Percentiles rank a stretch among this genome's conserved stretches.
phyloP scores from a whole-genome alignment of 2,329 filamentous ascomycete genomes.

The Colletotrichum zoysiae region DNA sequence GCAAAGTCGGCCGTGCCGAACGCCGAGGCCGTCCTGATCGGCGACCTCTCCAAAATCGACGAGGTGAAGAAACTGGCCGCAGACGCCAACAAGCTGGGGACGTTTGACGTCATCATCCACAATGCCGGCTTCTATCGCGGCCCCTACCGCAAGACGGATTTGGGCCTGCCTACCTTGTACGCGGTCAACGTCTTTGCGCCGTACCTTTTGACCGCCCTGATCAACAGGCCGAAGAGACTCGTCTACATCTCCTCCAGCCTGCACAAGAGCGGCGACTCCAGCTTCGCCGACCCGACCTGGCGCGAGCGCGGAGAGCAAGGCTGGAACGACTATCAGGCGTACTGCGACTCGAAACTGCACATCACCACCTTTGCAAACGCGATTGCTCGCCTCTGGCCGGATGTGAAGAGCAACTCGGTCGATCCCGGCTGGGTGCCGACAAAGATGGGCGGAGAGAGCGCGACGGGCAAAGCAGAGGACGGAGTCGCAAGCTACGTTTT shows the following conservation, averaged over 20 bases:
- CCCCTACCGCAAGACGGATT: conserved; percentile 48
- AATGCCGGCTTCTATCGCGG: conserved; percentile 66
- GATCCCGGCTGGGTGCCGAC: conserved; percentile 68
- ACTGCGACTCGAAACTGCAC: conserved; percentile 68
- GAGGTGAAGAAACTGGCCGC: conserved; percentile 64
- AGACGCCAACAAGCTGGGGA: conserved; percentile 61
- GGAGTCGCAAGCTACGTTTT: conserved; percentile 61
- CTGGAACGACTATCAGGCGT: conserved; percentile 52
- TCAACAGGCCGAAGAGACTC: conserved; percentile 61
- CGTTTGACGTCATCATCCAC: conserved; percentile 69
- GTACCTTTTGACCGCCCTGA: conserved; percentile 66
- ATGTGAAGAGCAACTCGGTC: conserved; percentile 59
- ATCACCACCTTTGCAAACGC: conserved; percentile 67
- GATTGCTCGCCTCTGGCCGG: conserved; percentile 59
- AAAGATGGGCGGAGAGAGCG: conserved; percentile 64
- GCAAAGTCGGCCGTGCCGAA: conserved; percentile 61
- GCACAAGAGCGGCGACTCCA: conserved; percentile 61
- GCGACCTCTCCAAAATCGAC: conserved; percentile 63
- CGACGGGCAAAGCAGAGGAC: conserved; percentile 60
- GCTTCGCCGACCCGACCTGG: conserved; percentile 54
- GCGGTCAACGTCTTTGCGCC: conserved; percentile 70
- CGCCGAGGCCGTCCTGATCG: conserved; percentile 63
- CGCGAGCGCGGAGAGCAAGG: conserved; percentile 52
- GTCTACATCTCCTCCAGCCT: conserved; percentile 65
- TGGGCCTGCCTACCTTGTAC: conserved; percentile 59